Base-by-base conservation (phyloP, 1,284 basidiomycete genomes). In the Trametes pubescens region DNA sequence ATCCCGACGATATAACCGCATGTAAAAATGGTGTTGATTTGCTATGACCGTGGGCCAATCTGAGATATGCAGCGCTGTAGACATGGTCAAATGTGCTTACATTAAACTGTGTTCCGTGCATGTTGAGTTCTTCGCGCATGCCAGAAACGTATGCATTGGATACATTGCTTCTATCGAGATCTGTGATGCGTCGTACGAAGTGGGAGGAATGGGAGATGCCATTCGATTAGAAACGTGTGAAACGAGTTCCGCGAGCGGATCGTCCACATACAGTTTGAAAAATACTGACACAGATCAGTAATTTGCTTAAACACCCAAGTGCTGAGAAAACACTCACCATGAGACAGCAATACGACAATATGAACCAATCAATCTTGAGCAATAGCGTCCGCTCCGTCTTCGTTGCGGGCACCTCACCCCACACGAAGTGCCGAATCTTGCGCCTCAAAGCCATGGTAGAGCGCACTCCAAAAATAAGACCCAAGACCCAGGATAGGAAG, bases 131-230 rank as follows among this genome's bases (percentile, higher is more conserved):
- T 75, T 94, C 90, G 68, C 85, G 88, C 92, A 95, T 93, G 4
- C 92, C 93, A 4, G 90, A 92, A 18, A 94, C 90, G 74, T 91
- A 92, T 9, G 89, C 88, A 74, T 90, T 90, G 62, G 81, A 80
- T 46, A 90, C 79, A 73, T 90, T 90, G 26, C 86, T 86, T 62
- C 87, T 79, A 73, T 90, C 87, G 22, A 90, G 79, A 75, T 90
- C 87, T 89, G 61, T 29, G 35, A 8, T n/a, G 43, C 14, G 32
- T 26, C 22, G 37, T 13, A 7, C 14, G 56, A n/a, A 7, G 22
- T n/a, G 3, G 21, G 24, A 7, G 26, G 40, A 4, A 32, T 2
- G 24, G 21, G 18, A 46, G 10, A 44, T 13, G 43, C 5, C 44
- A 7, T 24, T 47, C 13, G 18, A 21, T 43, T n/a, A 46, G 34